Evolutionary conservation across 2,329 filamentous ascomycete species (phyloP).

Genomic region (Rhynchosporium graminicola): DNA sequence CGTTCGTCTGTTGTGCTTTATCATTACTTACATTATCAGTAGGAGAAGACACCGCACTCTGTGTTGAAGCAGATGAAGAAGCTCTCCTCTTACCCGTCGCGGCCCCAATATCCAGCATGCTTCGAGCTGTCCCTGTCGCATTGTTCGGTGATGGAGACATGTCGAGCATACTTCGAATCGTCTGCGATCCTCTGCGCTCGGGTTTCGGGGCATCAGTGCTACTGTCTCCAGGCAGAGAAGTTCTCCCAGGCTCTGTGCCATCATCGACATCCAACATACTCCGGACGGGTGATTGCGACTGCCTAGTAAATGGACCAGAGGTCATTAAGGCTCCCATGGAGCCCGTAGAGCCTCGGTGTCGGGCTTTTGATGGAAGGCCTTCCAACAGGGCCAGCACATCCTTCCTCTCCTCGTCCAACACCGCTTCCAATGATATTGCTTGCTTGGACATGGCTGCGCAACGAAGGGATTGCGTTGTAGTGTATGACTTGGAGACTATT

Average conservation of each 20-base stretch:
- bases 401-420: conserved; percentile 74
- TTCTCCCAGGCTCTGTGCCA: conserved; percentile 27
- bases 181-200: conserved; percentile 35
- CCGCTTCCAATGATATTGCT: conserved; percentile 74
- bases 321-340: conserved; percentile 45
- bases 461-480: neutral
- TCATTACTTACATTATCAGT: conserved; percentile 43
- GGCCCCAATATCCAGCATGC: conserved; percentile 42
- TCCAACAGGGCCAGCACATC: conserved; percentile 72
- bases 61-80: conserved; percentile 41
- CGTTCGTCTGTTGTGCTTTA: conserved; percentile 38
- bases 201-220: conserved; percentile 37
- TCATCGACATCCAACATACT: conserved; percentile 52
- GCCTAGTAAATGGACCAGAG: conserved; percentile 52
- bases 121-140: conserved; percentile 15
- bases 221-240: conserved; percentile 13
- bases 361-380: conserved; percentile 21
- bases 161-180: conserved; percentile 68
- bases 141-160: conserved; percentile 29
- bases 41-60: conserved; percentile 51
- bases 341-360: conserved; percentile 37
- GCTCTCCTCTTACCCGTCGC: conserved; percentile 2
- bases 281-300: conserved; percentile 64
- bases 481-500: neutral
- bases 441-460: conserved; percentile 35